Percentiles rank a stretch among this genome's conserved stretches.
These are phyloP conservation scores for Brassica hybrid DNA, from an alignment of 441 rosid genomes.

Conservation along the genomic window DNA sequence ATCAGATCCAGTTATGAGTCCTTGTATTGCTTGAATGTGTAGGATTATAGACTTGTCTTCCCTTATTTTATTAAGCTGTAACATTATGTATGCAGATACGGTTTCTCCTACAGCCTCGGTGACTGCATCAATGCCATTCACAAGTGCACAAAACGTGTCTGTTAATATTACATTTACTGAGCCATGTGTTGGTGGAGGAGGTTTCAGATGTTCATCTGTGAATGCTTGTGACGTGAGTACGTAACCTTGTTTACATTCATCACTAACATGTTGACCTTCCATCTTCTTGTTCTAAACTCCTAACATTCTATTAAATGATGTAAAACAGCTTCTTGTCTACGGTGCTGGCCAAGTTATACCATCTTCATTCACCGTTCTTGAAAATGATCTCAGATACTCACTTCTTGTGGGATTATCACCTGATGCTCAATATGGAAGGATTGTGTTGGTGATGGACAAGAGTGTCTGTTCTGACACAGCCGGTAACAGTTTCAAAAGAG, in stretches of 20 bases:
- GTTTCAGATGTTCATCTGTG: conserved; percentile 81
- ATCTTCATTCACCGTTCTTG: conserved; percentile 61
- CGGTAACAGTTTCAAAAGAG: conserved; percentile 74
- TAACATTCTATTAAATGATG: conserved; percentile 12
- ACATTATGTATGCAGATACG: conserved; percentile 64
- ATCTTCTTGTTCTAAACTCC: conserved; percentile 6
- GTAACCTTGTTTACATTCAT: conserved; percentile 41
- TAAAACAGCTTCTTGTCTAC: conserved; percentile 87
- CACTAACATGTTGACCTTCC: conserved; percentile 1
- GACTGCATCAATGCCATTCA: conserved; percentile 67
- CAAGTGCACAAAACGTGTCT: conserved; percentile 75
- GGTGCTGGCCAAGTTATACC: conserved; percentile 91
- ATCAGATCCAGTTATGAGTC: neutral
- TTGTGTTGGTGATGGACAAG: conserved; percentile 76
- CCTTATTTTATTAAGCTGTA: conserved; percentile 24
- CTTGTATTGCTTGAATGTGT: conserved; percentile 1
- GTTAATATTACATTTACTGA: conserved; percentile 80
- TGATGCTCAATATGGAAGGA: conserved; percentile 59
- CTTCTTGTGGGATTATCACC: conserved; percentile 72
- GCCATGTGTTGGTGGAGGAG: conserved; percentile 75
- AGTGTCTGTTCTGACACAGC: conserved; percentile 75
- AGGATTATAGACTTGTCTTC: neutral
- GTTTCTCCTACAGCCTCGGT: conserved; percentile 78
- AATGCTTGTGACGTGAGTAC: conserved; percentile 92
- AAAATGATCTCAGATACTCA: conserved; percentile 64